phyloP scores from a whole-genome alignment of 352 stramenopile genomes.

The Phytophthora melonis region DNA sequence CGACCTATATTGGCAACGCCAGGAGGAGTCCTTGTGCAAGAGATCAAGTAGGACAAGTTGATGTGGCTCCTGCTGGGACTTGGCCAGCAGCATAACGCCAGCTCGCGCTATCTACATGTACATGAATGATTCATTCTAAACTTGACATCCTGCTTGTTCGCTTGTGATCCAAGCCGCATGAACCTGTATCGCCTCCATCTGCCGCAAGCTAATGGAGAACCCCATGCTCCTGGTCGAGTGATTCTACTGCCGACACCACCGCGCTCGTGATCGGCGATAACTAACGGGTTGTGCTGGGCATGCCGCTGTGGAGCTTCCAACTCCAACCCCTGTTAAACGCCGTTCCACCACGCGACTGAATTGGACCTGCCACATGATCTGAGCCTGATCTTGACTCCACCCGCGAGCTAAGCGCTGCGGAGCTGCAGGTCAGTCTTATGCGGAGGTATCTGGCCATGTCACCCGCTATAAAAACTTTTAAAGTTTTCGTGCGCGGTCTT shows the following conservation, averaged over 20 bases:
- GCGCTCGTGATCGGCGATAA: not conserved
- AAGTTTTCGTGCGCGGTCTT: conserved; percentile 3
- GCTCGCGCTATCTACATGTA: no score
- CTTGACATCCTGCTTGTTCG: no score
- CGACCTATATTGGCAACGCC: no score
- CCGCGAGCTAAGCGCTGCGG: not conserved
- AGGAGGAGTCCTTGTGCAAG: no score
- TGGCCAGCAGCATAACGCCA: not conserved
- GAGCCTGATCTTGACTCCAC: not conserved
- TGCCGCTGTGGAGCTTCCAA: no score
- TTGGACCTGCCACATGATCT: not conserved
- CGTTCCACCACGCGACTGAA: not conserved
- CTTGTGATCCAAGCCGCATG: not conserved
- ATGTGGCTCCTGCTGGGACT: not conserved
- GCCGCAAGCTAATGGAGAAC: not conserved
- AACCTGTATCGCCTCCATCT: not conserved
- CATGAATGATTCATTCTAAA: no score
- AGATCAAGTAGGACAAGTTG: not conserved
- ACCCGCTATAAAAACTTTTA: conserved; percentile 13
- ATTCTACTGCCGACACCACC: not conserved
- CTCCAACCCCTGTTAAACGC: not conserved
- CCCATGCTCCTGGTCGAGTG: not conserved
- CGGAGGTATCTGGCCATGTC: conserved; percentile 15
- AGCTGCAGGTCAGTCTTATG: conserved; percentile 10
- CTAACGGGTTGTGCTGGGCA: no score